These are phyloP conservation scores for Chaetomium tenue DNA, from an alignment of 495 filamentous ascomycete species.

Conservation along the genomic window DNA sequence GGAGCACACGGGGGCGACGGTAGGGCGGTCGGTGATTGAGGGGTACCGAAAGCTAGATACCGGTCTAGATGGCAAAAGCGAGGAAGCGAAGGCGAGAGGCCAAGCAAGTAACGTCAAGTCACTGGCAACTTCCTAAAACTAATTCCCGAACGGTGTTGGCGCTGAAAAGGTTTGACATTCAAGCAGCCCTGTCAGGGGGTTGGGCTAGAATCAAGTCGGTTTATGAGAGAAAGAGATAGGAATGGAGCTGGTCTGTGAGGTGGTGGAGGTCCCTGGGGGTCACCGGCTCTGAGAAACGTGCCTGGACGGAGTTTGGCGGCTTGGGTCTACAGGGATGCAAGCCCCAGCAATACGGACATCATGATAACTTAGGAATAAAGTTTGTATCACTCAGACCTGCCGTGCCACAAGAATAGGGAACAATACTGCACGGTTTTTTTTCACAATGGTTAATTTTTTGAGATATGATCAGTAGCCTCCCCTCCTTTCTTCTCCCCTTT, in stretches of 20 bases:
- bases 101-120: not conserved
- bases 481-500: not conserved
- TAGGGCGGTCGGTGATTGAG: constrained; percentile 12
- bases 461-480: too few species aligned
- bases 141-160: not conserved
- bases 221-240: constrained; percentile 1
- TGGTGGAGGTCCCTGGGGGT: constrained; percentile 9
- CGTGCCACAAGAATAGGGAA: not conserved
- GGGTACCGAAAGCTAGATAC: constrained; percentile 11
- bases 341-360: constrained; percentile 9
- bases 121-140: not conserved
- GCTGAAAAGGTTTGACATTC: not conserved
- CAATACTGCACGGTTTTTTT: not conserved
- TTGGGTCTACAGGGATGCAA: constrained; percentile 15
- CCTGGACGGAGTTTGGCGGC: constrained; percentile 7
- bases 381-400: not conserved
- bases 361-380: constrained; percentile 8
- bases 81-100: not conserved
- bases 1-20: not conserved
- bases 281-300: constrained; percentile 11
- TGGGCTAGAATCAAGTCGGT: not conserved
- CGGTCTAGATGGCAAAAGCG: not conserved
- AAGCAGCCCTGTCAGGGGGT: not conserved
- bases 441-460: constrained; percentile 5
- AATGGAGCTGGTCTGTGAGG: constrained; percentile 10